Evolutionary conservation across 495 filamentous ascomycete species (phyloP).

Genomic region (Rusavskia elegans): DNA sequence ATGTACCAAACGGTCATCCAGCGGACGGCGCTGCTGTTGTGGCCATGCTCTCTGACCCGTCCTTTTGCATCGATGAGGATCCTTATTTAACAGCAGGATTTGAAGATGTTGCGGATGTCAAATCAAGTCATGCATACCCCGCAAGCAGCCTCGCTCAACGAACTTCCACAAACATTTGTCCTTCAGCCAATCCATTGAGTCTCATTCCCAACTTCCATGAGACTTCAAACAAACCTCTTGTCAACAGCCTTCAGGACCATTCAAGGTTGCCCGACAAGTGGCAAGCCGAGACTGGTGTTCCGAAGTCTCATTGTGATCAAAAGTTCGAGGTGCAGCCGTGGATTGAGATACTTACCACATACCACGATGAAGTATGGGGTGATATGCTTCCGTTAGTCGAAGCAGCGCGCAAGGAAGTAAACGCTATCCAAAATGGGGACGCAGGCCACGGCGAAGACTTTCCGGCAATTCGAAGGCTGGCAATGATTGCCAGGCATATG

Average conservation of each 20-base stretch:
- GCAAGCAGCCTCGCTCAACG: not conserved
- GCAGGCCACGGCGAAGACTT: not conserved
- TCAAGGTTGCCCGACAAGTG: not conserved
- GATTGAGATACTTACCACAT: constrained; percentile 46
- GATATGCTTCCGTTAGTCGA: constrained; percentile 45
- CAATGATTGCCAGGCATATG: constrained; percentile 1
- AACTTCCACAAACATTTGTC: constrained; percentile 9
- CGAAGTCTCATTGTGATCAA: not conserved
- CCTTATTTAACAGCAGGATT: constrained; percentile 9
- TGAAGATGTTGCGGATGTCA: not conserved
- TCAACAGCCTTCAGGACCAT: not conserved
- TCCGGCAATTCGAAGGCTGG: not conserved
- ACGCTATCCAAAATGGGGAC: constrained; percentile 16
- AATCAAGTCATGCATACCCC: not conserved
- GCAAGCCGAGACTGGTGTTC: not conserved
- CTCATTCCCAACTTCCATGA: constrained; percentile 28
- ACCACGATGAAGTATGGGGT: constrained; percentile 70
- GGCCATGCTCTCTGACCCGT: constrained; percentile 33
- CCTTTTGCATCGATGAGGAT: constrained; percentile 33
- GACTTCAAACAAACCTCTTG: not conserved
- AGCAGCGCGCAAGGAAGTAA: constrained; percentile 45
- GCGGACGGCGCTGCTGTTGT: constrained; percentile 29
- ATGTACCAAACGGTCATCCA: not conserved
- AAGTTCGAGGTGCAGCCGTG: constrained; percentile 25
- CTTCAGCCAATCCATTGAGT: not conserved